Evolutionary conservation across 2,329 filamentous ascomycete genomes (phyloP).

Genomic region (Salinomyces thailandicus): DNA sequence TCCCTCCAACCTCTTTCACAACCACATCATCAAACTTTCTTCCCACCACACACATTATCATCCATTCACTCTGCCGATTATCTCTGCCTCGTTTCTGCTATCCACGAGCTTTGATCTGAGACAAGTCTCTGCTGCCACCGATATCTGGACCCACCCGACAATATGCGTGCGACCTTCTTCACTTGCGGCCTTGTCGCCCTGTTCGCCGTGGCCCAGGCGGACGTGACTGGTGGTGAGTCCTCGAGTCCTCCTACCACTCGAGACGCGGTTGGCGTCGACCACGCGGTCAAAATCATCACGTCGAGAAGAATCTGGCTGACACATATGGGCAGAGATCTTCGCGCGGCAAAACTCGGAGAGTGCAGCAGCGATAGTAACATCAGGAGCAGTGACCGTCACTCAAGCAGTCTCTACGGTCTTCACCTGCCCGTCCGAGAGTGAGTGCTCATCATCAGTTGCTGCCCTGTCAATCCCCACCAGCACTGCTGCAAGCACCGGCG

Average conservation of each 20-base stretch:
- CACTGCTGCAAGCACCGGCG: slow-evolving; percentile 4
- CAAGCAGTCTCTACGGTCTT: slow-evolving; percentile 4
- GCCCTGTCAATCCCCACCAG: slow-evolving; percentile 9
- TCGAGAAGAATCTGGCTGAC: too few relatives aligned
- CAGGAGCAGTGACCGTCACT: slow-evolving; percentile 7
- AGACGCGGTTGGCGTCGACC: too few relatives aligned
- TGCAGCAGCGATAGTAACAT: slow-evolving; percentile 4
- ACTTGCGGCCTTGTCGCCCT: slow-evolving; percentile 16
- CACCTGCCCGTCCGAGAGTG: slow-evolving; percentile 8
- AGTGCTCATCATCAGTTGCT: slow-evolving; percentile 10
- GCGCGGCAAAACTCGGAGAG: slow-evolving; percentile 1
- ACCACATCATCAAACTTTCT: not conserved
- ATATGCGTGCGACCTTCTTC: slow-evolving; percentile 19
- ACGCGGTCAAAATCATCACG: not conserved
- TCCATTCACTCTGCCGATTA: not conserved
- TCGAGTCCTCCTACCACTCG: not conserved
- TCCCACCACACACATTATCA: not conserved
- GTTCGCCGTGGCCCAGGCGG: slow-evolving; percentile 14
- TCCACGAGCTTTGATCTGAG: not conserved
- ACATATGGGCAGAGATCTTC: not conserved
- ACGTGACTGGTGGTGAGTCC: slow-evolving; percentile 17
- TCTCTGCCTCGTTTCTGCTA: not conserved
- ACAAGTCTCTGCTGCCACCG: not conserved
- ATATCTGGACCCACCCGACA: slow-evolving; percentile 8
- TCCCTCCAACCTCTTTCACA: not conserved